Evolutionary conservation across 176 grass and related monocot species (phyloP), one percentile per base, ranked within the genome.

Genomic region (Tuctoria greenei): DNA sequence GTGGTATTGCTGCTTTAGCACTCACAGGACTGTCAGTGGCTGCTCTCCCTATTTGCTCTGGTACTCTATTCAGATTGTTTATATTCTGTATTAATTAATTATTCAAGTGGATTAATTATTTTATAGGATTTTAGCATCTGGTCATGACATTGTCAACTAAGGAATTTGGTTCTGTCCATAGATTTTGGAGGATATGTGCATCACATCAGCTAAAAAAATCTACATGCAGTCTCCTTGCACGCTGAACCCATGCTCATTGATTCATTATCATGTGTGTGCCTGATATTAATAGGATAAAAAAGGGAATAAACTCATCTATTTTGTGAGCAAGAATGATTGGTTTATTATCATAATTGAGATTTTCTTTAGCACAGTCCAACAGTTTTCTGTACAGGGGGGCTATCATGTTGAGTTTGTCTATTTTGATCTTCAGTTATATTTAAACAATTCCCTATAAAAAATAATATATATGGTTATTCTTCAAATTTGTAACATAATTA

Each of bases 21-120:
- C 88, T 98, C 44, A 45, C 84, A 28, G 91, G 91, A 50, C 70
- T 98, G 77, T 98, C 95, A 84, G 46, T 87, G 77, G 89, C 91
- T 64, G 79, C 88, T 79, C 86, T 98, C 69, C 79, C 95, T 1
- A 69, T 88, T 63, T 88, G 81, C 71, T 79, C 81, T 24, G 86
- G 86, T 88, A 79, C n/a, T 26, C 17, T 31, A 14, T 76, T 64
- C 37, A 54, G n/a, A 43, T 43, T 68, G 20, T 43, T 73, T 1
- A 2, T 74, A 37, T 88, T 78, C 49, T 8, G 62, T 50, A 57
- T 57, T 1, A 47, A 9, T 73, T 39, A 17, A 71, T 4, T 23
- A 31, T 31, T 3, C 1, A 31, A 31, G 3, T 31, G 3, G 31
- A 9, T 73, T 39, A 17, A 73, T 4, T 28, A 18, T 73, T 63